A percentile compares a stretch with the other conserved stretches of the same genome.
Conservation (phyloP, 1,284 basidiomycete genomes). For the Bjerkandera adusta region DNA sequence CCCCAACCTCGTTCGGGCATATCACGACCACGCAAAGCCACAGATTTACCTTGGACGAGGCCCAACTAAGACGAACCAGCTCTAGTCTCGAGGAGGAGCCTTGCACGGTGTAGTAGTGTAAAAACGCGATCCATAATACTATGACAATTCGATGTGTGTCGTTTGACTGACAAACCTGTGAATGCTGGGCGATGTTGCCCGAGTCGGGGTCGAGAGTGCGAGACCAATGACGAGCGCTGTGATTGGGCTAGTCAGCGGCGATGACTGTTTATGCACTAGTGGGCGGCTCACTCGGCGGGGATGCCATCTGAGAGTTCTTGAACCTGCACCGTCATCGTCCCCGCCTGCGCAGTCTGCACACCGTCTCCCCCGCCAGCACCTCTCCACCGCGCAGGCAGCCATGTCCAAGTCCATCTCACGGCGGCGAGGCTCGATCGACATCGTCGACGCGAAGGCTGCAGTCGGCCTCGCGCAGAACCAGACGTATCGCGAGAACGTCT, state of each 20-base stretch:
- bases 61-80: too few species aligned
- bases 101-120: too few species aligned
- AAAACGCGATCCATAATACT: too few species aligned
- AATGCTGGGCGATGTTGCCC: too few species aligned
- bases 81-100: too few species aligned
- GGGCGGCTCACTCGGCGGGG: constrained; percentile 4
- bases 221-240: too few species aligned
- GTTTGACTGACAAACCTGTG: too few species aligned
- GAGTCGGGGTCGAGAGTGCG: too few species aligned
- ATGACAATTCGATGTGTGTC: too few species aligned
- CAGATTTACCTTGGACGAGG: too few species aligned
- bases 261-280: background rate
- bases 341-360: background rate
- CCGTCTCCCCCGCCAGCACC: background rate
- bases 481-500: constrained; percentile 88
- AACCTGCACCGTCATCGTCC: constrained; percentile 4
- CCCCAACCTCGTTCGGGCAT: too few species aligned
- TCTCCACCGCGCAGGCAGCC: constrained; percentile 11
- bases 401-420: constrained; percentile 28
- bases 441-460: constrained; percentile 77
- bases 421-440: constrained; percentile 43
- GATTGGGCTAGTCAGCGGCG: constrained; percentile 3
- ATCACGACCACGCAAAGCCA: too few species aligned
- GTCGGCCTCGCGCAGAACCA: constrained; percentile 84
- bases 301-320: constrained; percentile 1